Base-by-base conservation (phyloP, 2,329 filamentous ascomycete species). In the Neoarthrinium moseri region DNA sequence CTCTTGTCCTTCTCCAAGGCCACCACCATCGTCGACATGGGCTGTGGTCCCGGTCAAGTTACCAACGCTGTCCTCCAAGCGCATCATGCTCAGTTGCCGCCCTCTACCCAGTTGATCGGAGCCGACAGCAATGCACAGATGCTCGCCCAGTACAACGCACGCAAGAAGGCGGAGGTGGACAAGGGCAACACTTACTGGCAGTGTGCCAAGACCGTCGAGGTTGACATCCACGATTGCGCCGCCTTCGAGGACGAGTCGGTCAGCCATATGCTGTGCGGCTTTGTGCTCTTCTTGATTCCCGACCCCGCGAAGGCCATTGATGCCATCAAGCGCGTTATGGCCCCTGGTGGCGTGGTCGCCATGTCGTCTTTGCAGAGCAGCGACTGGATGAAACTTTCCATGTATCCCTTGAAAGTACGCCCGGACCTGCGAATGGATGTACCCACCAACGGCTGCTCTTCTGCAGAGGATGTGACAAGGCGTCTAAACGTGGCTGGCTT, bases 21-120 rank as follows among this genome's bases (percentile, higher is more conserved):
- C 22, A 51, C 36, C 10, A 21, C 33, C 21, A 22, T 52, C 21
- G 43, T 54, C 27, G 50, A 54, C 26, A 52, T 51, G 43, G 50
- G 50, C 11, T 54, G 50, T 38, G 51, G 51, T 10, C 48, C 50
- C 1, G 48, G 51, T 4, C 50, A 52, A 15, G 32, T 54, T 29
- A 51, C 48, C 11, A 41, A 52, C 30, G 45, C 47, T 10, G 30
- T 52, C 10, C 32, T 54, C 5, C 20, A 49, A 23, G 36, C 24
- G 15, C 36, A 54, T 34, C n/a, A 18, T 10, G 13, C 26, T 1
- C 30, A 17, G 22, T n/a, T 51, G 7, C 26, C 45, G n/a, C 13
- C 41, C 12, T 17, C 47, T 17, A 37, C 41, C 24, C 34, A 39
- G 27, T 17, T 51, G 12, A 44, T 49, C 21, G 50, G 50, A 15